These are phyloP conservation scores for Pythium pyrilobum DNA, from an alignment of 352 stramenopile genomes.

Conservation along the genomic window DNA sequence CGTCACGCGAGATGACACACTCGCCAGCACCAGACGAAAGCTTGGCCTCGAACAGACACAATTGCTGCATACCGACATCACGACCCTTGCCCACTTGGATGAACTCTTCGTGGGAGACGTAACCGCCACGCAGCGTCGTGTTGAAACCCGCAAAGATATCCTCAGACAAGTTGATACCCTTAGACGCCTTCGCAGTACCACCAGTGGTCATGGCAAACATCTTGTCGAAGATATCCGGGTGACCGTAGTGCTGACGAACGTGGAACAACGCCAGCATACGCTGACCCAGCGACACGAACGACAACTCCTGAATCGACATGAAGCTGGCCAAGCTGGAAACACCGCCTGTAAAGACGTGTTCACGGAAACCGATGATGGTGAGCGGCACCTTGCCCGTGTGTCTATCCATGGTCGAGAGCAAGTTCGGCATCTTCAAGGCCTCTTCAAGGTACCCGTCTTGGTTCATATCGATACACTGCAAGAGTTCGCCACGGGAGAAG, in stretches of 20 bases:
- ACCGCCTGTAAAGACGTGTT: slow-evolving; percentile 81
- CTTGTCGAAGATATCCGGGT: slow-evolving; percentile 89
- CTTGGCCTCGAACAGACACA: slow-evolving; percentile 98
- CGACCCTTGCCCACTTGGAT: slow-evolving; percentile 94
- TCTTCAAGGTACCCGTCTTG: slow-evolving; percentile 85
- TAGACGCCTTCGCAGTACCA: slow-evolving; percentile 78
- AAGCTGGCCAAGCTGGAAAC: slow-evolving; percentile 83
- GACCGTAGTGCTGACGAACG: slow-evolving; percentile 81
- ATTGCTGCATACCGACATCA: slow-evolving; percentile 98
- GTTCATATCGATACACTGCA: slow-evolving; percentile 92
- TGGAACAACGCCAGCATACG: slow-evolving; percentile 75
- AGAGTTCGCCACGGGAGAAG: slow-evolving; percentile 78
- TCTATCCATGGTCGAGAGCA: slow-evolving; percentile 74
- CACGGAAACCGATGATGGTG: slow-evolving; percentile 83
- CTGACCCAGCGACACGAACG: slow-evolving; percentile 79
- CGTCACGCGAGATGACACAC: slow-evolving; percentile 96
- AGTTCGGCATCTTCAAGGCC: slow-evolving; percentile 74
- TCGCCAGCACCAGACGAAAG: slow-evolving; percentile 95
- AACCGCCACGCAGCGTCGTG: slow-evolving; percentile 67
- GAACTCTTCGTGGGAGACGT: slow-evolving; percentile 77
- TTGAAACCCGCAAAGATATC: slow-evolving; percentile 89
- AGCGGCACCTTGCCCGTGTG: slow-evolving; percentile 62
- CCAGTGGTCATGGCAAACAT: slow-evolving; percentile 77
- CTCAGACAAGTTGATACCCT: slow-evolving; percentile 83
- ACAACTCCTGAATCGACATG: slow-evolving; percentile 85